These are phyloP conservation scores for Pugionium dolabratum DNA, from an alignment of 345 rosid species.

Conservation along the genomic window DNA sequence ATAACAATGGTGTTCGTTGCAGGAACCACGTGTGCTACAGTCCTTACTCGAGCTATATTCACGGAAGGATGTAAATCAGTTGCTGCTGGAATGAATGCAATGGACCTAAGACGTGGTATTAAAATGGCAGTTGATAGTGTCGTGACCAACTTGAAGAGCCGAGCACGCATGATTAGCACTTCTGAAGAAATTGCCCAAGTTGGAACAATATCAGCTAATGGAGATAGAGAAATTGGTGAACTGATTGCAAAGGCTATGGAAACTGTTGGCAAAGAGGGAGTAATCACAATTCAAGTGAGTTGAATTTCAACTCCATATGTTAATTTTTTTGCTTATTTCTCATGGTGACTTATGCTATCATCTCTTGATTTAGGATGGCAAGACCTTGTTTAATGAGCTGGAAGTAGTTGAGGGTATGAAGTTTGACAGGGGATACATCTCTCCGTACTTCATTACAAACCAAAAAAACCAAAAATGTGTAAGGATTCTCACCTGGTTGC, in stretches of 20 bases:
- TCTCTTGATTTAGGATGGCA: conserved; percentile 70
- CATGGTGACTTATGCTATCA: conserved; percentile 11
- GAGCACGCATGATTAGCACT: conserved; percentile 94
- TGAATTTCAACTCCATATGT: not conserved
- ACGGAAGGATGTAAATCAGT: conserved; percentile 96
- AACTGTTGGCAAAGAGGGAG: conserved; percentile 99
- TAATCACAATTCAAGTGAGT: conserved; percentile 87
- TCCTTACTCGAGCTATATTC: conserved; percentile 85
- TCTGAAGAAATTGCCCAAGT: conserved; percentile 98
- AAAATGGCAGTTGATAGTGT: conserved; percentile 91
- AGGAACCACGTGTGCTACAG: conserved; percentile 99
- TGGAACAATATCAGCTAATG: conserved; percentile 97
- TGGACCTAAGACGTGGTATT: conserved; percentile 94
- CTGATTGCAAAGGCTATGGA: conserved; percentile 99
- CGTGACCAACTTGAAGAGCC: conserved; percentile 81
- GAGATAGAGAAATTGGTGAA: conserved; percentile 97
- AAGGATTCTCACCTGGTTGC: conserved; percentile 36
- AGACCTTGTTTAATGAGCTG: conserved; percentile 83
- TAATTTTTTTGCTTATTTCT: not conserved
- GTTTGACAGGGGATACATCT: conserved; percentile 93
- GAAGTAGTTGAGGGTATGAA: conserved; percentile 99
- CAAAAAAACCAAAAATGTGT: conserved; percentile 94
- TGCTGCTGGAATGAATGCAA: conserved; percentile 95
- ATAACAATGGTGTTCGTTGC: conserved; percentile 22
- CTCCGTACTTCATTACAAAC: conserved; percentile 92